Evolutionary conservation across 371 early-diverging fungal species (phyloP).

Genomic region (Mucor velutinosus): DNA sequence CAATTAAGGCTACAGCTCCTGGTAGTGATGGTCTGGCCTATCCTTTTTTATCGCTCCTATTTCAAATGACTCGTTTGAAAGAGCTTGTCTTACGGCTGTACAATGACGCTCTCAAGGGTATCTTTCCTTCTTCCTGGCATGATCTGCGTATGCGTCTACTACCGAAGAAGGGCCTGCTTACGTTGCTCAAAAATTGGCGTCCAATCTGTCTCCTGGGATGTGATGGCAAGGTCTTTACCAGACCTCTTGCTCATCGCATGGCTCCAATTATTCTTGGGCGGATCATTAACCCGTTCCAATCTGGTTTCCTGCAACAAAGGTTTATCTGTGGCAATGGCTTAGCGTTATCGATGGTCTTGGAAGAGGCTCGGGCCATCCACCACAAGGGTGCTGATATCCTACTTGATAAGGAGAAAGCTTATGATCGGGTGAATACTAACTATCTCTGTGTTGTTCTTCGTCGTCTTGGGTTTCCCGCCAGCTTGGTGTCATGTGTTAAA

Average conservation of each 20-base stretch:
- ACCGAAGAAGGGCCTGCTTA: slow-evolving; percentile 10
- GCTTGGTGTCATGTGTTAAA: slow-evolving; percentile 1
- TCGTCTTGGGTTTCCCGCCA: slow-evolving; percentile 11
- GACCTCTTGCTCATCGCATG: slow-evolving; percentile 17
- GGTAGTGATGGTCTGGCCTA: no score
- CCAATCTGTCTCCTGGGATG: slow-evolving; percentile 18
- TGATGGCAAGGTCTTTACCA: slow-evolving; percentile 30
- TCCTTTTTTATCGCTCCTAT: no score
- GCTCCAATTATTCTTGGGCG: not conserved
- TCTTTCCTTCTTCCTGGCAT: slow-evolving; percentile 4
- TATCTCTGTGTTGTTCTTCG: slow-evolving; percentile 10
- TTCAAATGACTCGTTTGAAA: no score
- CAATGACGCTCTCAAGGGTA: not conserved
- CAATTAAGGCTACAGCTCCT: no score
- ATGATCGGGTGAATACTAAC: slow-evolving; percentile 20
- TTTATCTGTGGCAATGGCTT: slow-evolving; percentile 25
- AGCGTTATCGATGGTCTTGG: not conserved
- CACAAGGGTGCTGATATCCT: slow-evolving; percentile 11
- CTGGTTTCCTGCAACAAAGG: slow-evolving; percentile 19
- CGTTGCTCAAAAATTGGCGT: slow-evolving; percentile 22
- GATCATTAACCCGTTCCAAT: slow-evolving; percentile 16
- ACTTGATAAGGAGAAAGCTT: slow-evolving; percentile 28
- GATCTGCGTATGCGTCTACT: slow-evolving; percentile 4
- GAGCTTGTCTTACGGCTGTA: not conserved
- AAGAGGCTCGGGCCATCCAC: not conserved